phyloP scores from a whole-genome alignment of 257 asterid species.

The Primulina tabacum region DNA sequence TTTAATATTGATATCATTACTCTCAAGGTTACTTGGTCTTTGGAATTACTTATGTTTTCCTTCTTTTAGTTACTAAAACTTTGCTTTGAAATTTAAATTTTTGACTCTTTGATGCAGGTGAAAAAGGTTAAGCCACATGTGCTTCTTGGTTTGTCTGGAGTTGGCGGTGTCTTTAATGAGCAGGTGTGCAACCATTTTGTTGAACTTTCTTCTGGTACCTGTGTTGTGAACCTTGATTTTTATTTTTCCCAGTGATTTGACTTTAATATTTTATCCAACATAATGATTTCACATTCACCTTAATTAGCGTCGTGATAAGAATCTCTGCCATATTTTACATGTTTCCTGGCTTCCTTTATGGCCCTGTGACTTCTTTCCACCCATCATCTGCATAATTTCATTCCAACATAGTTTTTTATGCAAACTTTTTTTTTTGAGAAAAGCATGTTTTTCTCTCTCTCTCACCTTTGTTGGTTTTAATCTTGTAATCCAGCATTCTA shows the following conservation, averaged over 20 bases:
- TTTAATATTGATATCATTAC: conserved; percentile 19
- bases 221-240: conserved; percentile 17
- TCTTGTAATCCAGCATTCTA: conserved; percentile 1
- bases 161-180: conserved; percentile 82
- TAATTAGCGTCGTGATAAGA: background rate
- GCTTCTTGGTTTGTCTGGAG: conserved; percentile 99
- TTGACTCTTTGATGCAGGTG: conserved; percentile 54
- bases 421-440: background rate
- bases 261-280: conserved; percentile 12
- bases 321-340: conserved; percentile 6
- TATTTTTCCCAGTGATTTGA: conserved; percentile 1
- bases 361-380: background rate
- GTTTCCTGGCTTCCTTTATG: background rate
- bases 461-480: background rate
- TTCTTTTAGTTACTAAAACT: background rate
- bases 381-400: conserved; percentile 12
- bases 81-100: conserved; percentile 28
- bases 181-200: conserved; percentile 52
- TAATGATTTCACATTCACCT: conserved; percentile 4
- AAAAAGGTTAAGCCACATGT: conserved; percentile 93
- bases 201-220: conserved; percentile 16
- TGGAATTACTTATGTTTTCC: conserved; percentile 3
- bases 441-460: background rate
- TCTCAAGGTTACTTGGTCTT: background rate
- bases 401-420: no score